These are phyloP conservation scores for Mrakia frigida DNA, from an alignment of 768 basidiomycete genomes.

Conservation along the genomic window DNA sequence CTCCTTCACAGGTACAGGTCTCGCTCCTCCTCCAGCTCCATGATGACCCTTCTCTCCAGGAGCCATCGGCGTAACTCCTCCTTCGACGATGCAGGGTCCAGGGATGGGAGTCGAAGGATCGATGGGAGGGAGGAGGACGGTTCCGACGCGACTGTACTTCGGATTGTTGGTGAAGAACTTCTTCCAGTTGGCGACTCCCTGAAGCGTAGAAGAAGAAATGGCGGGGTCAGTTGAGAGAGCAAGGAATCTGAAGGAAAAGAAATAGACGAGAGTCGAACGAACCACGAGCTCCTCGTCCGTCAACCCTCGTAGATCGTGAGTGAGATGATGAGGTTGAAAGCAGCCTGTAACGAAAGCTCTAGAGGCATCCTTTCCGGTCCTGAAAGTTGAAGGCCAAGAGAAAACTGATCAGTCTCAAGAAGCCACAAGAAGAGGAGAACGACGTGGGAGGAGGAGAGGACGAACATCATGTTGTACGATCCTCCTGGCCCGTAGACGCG, in stretches of 20 bases:
- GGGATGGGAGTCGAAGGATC: conserved; percentile 41
- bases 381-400: conserved; percentile 17
- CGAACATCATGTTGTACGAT: conserved; percentile 46
- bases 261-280: conserved; percentile 38
- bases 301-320: conserved; percentile 83
- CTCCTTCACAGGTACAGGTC: background rate
- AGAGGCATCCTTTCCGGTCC: conserved; percentile 79
- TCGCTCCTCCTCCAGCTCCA: background rate
- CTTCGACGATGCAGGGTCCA: conserved; percentile 35
- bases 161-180: conserved; percentile 77
- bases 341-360: conserved; percentile 91
- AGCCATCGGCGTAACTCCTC: background rate
- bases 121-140: conserved; percentile 49
- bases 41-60: background rate
- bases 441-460: background rate
- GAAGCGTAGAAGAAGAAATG: background rate
- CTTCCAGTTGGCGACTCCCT: conserved; percentile 86
- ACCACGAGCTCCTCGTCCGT: conserved; percentile 65
- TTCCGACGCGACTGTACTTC: conserved; percentile 71
- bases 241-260: background rate
- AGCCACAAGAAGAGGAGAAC: background rate
- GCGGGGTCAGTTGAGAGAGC: background rate
- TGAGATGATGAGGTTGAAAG: conserved; percentile 68
- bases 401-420: background rate
- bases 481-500: conserved; percentile 84